A percentile compares a stretch with the other conserved stretches of the same genome.
phyloP scores from a whole-genome alignment of 2,329 filamentous ascomycete species.

The Teratosphaeria pseudoeucalypti region DNA sequence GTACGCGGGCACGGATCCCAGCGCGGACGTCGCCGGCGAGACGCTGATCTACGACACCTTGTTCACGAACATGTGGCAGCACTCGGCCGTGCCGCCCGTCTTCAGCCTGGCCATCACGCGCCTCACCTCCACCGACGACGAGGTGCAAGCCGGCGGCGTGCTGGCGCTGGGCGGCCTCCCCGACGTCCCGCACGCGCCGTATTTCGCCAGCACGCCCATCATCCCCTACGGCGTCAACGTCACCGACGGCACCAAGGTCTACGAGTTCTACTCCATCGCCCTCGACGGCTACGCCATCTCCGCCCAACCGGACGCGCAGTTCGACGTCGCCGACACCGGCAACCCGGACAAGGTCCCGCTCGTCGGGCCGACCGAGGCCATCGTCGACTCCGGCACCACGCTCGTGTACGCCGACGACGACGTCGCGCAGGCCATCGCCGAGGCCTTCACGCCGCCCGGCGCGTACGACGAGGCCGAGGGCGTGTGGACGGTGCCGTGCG shows the following conservation, averaged over 20 bases:
- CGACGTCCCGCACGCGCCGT: conserved; percentile 27
- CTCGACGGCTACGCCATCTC: conserved; percentile 24
- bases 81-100: conserved; percentile 33
- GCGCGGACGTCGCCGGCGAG: conserved; percentile 10
- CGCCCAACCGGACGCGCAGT: conserved; percentile 11
- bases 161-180: conserved; percentile 42
- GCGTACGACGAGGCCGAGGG: conserved; percentile 20
- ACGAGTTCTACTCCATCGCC: conserved; percentile 31
- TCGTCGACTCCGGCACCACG: conserved; percentile 37
- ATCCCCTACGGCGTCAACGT: conserved; percentile 17
- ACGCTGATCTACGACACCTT: conserved; percentile 37
- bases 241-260: conserved; percentile 18
- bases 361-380: conserved; percentile 27
- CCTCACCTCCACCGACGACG: conserved; percentile 3
- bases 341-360: conserved; percentile 12
- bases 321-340: conserved; percentile 14
- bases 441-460: conserved; percentile 34
- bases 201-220: conserved; percentile 29
- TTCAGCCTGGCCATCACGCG: conserved; percentile 41
- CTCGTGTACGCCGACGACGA: conserved; percentile 31
- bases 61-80: conserved; percentile 40
- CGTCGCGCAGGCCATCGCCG: conserved; percentile 30
- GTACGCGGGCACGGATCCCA: conserved; percentile 21
- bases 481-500: conserved; percentile 33
- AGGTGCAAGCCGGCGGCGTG: conserved; percentile 29